Conservation (phyloP, 2,329 filamentous ascomycete genomes). For the Colletotrichum chlorophyti region DNA sequence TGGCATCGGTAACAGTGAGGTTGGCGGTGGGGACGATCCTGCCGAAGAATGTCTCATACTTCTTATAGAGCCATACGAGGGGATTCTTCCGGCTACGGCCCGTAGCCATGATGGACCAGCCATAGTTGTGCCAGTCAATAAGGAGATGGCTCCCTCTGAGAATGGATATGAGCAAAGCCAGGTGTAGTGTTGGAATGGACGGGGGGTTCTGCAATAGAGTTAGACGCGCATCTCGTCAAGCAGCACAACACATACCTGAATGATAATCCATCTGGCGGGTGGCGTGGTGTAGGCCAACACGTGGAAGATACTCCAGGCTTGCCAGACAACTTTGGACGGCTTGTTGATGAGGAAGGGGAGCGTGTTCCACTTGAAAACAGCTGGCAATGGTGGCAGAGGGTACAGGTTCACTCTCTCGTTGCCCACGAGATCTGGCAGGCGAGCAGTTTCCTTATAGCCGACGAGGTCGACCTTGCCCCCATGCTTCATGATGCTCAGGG, state of each 20-base stretch:
- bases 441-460: slow-evolving; percentile 86
- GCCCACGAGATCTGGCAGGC: slow-evolving; percentile 77
- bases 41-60: slow-evolving; percentile 79
- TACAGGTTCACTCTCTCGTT: slow-evolving; percentile 75
- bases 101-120: slow-evolving; percentile 85
- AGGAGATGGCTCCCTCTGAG: slow-evolving; percentile 82
- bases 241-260: slow-evolving; percentile 63
- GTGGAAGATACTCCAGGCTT: slow-evolving; percentile 74
- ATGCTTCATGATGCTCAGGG: slow-evolving; percentile 85
- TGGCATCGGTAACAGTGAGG: slow-evolving; percentile 88
- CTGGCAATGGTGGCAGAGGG: slow-evolving; percentile 72
- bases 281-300: slow-evolving; percentile 76
- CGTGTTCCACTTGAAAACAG: slow-evolving; percentile 69
- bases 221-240: not conserved
- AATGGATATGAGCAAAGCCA: slow-evolving; percentile 75
- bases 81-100: slow-evolving; percentile 67
- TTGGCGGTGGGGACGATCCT: slow-evolving; percentile 73
- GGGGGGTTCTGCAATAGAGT: slow-evolving; percentile 78
- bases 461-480: slow-evolving; percentile 84
- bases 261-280: slow-evolving; percentile 84
- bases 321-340: slow-evolving; percentile 86
- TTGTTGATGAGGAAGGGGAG: slow-evolving; percentile 80
- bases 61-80: slow-evolving; percentile 77
- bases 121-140: slow-evolving; percentile 99
- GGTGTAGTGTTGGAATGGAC: slow-evolving; percentile 86